phyloP scores from a whole-genome alignment of 2,329 filamentous ascomycete genomes.

The Mariannaea elegans region DNA sequence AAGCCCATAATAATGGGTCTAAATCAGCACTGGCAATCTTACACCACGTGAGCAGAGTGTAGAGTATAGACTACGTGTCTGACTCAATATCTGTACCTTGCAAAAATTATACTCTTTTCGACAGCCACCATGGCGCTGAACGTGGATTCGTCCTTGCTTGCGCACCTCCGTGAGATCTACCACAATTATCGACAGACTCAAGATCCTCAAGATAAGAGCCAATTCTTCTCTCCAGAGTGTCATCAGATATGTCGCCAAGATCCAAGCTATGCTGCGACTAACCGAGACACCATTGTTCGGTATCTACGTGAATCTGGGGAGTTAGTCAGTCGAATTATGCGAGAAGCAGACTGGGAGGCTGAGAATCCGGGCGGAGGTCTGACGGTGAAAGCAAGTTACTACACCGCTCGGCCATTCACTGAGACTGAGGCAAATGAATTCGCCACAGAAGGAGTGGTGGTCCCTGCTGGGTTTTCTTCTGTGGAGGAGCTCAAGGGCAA shows the following conservation, averaged over 20 bases:
- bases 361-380: no score
- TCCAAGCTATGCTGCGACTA: slow-evolving; percentile 34
- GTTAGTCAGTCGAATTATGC: slow-evolving; percentile 20
- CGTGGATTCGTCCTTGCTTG: not conserved
- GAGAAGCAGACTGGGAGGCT: not conserved
- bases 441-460: slow-evolving; percentile 24
- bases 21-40: no score
- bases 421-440: slow-evolving; percentile 6
- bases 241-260: slow-evolving; percentile 35
- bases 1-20: no score
- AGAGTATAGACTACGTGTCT: no score
- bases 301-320: slow-evolving; percentile 31
- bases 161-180: not conserved
- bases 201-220: not conserved
- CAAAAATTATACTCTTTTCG: no score
- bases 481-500: slow-evolving; percentile 17
- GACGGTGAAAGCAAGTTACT: slow-evolving; percentile 1
- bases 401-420: slow-evolving; percentile 8
- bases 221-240: slow-evolving; percentile 9
- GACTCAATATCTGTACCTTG: no score
- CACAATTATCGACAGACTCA: slow-evolving; percentile 5
- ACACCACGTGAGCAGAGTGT: no score
- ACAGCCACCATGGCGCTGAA: slow-evolving; percentile 10
- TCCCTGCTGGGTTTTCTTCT: slow-evolving; percentile 22
- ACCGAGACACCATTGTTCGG: slow-evolving; percentile 35